Evolutionary conservation across 2,329 filamentous ascomycete genomes (phyloP), one percentile per base, ranked within the genome.

Genomic region (Pseudopyricularia javanii): DNA sequence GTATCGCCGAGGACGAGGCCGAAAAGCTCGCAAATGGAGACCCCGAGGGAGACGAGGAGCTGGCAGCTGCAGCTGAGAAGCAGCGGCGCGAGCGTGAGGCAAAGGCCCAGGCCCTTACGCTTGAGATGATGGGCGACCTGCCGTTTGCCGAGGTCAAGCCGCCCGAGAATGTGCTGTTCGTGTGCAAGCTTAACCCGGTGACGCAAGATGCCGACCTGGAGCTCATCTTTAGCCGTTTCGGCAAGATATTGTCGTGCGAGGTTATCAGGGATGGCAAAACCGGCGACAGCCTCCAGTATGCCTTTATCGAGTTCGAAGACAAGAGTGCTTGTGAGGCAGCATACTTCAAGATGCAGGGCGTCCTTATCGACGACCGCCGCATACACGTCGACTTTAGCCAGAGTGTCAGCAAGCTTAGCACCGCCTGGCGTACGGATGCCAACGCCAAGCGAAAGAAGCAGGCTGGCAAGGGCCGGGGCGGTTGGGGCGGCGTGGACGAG

Each of bases 311-410:
- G 66, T 98, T 91, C 62, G 88, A 91, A 54, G 86, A 94, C 53
- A 93, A 96, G 69, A 81, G 85, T 59, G 87, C 91, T 52, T 97
- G 93, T 66, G 93, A 98, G 69, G 82, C 88, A 51, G 93, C 93
- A 3, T 98, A 96, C 64, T 93, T 94, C 73, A 98, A 98, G 71
- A 98, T 98, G 93, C 90, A 98, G 66, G 89, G 86, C 2, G 91
- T 97, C 2, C 72, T 98, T 53, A 97, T 98, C 58, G 93, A 98
- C 62, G 93, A 98, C 61, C 88, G 95, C 58, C 85, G 93, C 43
- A 98, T 98, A 57, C 93, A 98, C 64, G 93, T 98, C 53, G 93
- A 98, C 70, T 98, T 98, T 68, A 96, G 91, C 11, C 93, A 98
- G 71, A 95, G 89, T 64, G 93, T 91, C 56, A 80, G 83, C 56